Percentiles rank a stretch among this genome's conserved stretches.
phyloP scores from a whole-genome alignment of 2,329 filamentous ascomycete species.

The Trichoderma sp. region DNA sequence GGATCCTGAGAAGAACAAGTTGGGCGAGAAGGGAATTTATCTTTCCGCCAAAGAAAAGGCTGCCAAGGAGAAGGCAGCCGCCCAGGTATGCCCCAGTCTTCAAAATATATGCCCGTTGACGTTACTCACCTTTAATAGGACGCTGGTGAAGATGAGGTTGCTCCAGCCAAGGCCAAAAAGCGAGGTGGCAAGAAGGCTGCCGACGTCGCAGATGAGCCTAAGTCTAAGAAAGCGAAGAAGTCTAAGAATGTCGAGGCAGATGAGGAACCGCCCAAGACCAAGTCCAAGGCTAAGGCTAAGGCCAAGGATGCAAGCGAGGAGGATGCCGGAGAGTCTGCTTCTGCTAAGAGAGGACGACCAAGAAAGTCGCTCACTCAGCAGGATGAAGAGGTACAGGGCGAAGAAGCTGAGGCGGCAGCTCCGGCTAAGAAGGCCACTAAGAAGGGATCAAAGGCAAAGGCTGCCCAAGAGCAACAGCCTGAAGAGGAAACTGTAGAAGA shows the following conservation, averaged over 20 bases:
- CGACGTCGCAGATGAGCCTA: slow-evolving; percentile 34
- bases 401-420: slow-evolving; percentile 20
- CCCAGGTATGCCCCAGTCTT: slow-evolving; percentile 23
- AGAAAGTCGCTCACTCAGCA: slow-evolving; percentile 9
- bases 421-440: slow-evolving; percentile 18
- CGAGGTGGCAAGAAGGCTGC: background rate
- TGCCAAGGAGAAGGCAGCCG: slow-evolving; percentile 35
- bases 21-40: slow-evolving; percentile 64
- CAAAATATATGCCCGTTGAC: slow-evolving; percentile 20
- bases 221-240: slow-evolving; percentile 39
- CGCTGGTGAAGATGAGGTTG: slow-evolving; percentile 30
- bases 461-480: background rate
- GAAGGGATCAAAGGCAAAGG: slow-evolving; percentile 18
- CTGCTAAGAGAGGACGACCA: slow-evolving; percentile 10
- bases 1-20: slow-evolving; percentile 73
- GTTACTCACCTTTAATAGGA: slow-evolving; percentile 21
- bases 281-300: slow-evolving; percentile 27
- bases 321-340: background rate
- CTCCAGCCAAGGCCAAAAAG: slow-evolving; percentile 28
- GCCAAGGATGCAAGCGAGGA: slow-evolving; percentile 6
- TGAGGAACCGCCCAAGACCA: slow-evolving; percentile 27
- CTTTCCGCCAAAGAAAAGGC: slow-evolving; percentile 38
- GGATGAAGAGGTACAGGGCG: slow-evolving; percentile 6
- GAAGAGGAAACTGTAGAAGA: slow-evolving; percentile 20
- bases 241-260: slow-evolving; percentile 28